Conservation (phyloP, 768 basidiomycete species). For the Candolleomyces aberdarensis region DNA sequence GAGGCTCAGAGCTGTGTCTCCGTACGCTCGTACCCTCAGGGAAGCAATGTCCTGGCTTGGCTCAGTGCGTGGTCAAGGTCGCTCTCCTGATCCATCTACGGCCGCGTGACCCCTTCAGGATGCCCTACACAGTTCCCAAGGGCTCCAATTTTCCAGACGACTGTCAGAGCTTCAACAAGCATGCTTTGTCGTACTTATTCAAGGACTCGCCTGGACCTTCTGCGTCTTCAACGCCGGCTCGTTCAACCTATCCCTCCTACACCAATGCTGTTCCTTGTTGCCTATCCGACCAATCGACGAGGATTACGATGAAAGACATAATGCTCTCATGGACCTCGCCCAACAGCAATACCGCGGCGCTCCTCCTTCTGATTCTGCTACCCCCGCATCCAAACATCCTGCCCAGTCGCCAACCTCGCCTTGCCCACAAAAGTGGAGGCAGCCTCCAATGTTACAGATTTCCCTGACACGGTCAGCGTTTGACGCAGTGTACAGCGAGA, state of each 20-base stretch:
- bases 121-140: constrained; percentile 2
- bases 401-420: constrained; percentile 59
- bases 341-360: constrained; percentile 34
- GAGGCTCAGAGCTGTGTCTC: constrained; percentile 15
- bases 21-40: constrained; percentile 22
- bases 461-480: constrained; percentile 13
- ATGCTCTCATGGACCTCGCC: constrained; percentile 71
- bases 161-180: constrained; percentile 29
- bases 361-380: constrained; percentile 19
- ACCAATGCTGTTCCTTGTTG: constrained; percentile 57
- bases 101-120: constrained; percentile 17
- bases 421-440: constrained; percentile 10
- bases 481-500: constrained; percentile 17
- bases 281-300: constrained; percentile 79
- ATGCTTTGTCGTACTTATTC: constrained; percentile 15
- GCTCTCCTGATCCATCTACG: constrained; percentile 11
- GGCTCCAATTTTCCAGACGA: constrained; percentile 12
- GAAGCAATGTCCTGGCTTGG: constrained; percentile 27
- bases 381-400: constrained; percentile 29
- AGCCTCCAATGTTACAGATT: no score
- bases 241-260: constrained; percentile 72
- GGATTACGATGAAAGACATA: constrained; percentile 85
- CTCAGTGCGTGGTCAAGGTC: constrained; percentile 21
- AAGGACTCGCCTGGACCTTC: constrained; percentile 53
- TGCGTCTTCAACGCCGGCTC: constrained; percentile 66